Conservation (phyloP, 768 basidiomycete species). For the Boletus fagicola region DNA sequence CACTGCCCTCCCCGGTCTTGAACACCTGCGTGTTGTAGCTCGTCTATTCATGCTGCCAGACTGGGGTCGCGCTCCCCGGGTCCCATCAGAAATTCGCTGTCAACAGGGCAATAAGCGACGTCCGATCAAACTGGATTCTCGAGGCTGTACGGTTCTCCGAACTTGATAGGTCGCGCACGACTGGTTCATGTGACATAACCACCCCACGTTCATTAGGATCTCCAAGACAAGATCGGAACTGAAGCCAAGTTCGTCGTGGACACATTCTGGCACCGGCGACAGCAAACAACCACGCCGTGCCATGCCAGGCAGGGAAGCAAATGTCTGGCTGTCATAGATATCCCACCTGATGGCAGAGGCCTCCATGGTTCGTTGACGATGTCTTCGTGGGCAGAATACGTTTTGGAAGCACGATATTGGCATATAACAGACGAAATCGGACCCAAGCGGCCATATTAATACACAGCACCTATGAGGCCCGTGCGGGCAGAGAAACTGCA, state of each 20-base stretch:
- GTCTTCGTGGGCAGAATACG: conserved; percentile 29
- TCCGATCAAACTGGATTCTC: no score
- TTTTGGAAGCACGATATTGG: conserved; percentile 30
- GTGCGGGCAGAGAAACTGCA: neutral
- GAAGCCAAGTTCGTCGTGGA: conserved; percentile 33
- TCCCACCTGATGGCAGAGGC: conserved; percentile 33
- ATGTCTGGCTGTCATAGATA: no score
- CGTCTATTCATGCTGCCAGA: no score
- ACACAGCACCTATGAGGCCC: neutral
- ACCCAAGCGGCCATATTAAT: conserved; percentile 27
- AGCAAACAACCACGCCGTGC: conserved; percentile 21
- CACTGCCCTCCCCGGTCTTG: no score
- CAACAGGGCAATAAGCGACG: no score
- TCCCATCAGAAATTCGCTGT: no score
- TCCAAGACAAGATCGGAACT: conserved; percentile 28
- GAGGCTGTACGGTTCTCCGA: no score
- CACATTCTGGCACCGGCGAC: conserved; percentile 18
- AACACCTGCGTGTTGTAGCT: no score
- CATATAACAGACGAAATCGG: conserved; percentile 35
- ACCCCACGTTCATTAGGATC: conserved; percentile 30
- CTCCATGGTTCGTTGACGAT: conserved; percentile 36
- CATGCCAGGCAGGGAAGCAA: conserved; percentile 1
- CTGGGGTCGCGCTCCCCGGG: no score
- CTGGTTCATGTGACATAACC: no score
- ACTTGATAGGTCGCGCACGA: no score